Evolutionary conservation across 768 basidiomycete species (phyloP).

Genomic region (Boletus sp.): DNA sequence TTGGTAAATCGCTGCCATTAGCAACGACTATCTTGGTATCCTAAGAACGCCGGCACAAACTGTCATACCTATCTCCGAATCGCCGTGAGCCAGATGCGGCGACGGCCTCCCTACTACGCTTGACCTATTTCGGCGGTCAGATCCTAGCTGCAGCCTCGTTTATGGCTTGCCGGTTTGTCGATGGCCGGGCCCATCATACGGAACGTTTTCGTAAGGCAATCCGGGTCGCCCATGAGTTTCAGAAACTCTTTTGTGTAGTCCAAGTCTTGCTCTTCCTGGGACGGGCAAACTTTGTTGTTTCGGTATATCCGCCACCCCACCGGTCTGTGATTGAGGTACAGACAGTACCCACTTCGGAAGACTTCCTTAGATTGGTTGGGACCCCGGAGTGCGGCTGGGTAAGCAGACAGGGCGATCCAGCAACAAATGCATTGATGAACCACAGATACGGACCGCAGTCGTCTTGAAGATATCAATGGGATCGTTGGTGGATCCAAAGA

Average conservation of each 20-base stretch:
- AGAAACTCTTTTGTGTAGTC: constrained; percentile 50
- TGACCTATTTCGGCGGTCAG: no score
- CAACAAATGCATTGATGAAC: constrained; percentile 65
- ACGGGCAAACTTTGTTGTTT: constrained; percentile 46
- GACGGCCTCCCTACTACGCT: no score
- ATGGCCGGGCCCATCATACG: no score
- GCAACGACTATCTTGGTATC: no score
- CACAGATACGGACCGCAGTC: constrained; percentile 61
- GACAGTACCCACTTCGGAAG: constrained; percentile 31
- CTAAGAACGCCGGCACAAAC: no score
- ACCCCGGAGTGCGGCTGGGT: constrained; percentile 31
- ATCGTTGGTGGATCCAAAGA: constrained; percentile 66
- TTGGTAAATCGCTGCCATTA: no score
- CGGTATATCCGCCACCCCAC: constrained; percentile 56
- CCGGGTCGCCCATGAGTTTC: constrained; percentile 54
- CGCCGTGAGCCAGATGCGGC: no score
- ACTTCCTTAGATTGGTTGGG: constrained; percentile 12
- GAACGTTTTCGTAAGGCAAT: constrained; percentile 46
- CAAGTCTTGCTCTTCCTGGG: constrained; percentile 48
- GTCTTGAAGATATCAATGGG: constrained; percentile 61
- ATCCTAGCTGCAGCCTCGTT: no score
- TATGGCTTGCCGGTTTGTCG: no score
- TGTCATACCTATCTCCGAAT: no score
- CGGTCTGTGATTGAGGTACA: constrained; percentile 57
- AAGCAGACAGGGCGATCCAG: constrained; percentile 57